Conservation (phyloP, 2,329 filamentous ascomycete species). For the Xylariomycetidae sp. region DNA sequence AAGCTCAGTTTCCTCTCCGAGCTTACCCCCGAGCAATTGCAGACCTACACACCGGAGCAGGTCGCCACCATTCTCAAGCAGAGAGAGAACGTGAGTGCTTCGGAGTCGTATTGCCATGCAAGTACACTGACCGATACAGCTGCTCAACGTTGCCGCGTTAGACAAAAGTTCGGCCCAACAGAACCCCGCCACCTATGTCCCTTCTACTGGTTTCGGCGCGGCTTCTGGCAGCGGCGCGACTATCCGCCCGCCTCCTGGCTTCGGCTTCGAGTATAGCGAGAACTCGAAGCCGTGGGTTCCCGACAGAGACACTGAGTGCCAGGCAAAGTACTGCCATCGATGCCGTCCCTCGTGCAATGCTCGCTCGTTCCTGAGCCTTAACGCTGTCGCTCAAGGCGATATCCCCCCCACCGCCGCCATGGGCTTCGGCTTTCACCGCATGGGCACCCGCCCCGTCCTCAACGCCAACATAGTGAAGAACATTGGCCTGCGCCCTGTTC, state of each 20-base stretch:
- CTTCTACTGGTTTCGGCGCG: conserved; percentile 8
- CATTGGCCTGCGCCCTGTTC: conserved; percentile 33
- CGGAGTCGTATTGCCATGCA: too few species aligned
- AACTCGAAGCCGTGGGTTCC: conserved; percentile 33
- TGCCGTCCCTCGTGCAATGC: conserved; percentile 40
- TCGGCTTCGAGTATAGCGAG: conserved; percentile 9
- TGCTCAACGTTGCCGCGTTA: not conserved
- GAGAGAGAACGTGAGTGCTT: conserved; percentile 42
- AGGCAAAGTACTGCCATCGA: conserved; percentile 41
- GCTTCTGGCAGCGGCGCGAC: conserved; percentile 5
- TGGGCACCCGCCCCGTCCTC: conserved; percentile 36
- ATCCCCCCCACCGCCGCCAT: conserved; percentile 42
- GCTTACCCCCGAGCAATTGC: conserved; percentile 34
- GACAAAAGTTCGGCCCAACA: not conserved
- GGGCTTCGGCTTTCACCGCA: conserved; percentile 46
- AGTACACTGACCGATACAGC: too few species aligned
- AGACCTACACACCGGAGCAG: conserved; percentile 41
- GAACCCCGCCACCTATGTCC: conserved; percentile 12
- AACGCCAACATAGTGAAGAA: conserved; percentile 32
- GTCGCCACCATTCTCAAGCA: conserved; percentile 43
- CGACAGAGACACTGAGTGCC: conserved; percentile 36
- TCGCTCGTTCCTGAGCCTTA: conserved; percentile 43
- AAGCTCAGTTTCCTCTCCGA: conserved; percentile 41
- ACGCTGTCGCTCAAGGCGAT: conserved; percentile 43
- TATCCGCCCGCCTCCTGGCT: conserved; percentile 7